Evolutionary conservation across 805 yeast species (phyloP).

Genomic region (Schwanniomyces occidentalis): DNA sequence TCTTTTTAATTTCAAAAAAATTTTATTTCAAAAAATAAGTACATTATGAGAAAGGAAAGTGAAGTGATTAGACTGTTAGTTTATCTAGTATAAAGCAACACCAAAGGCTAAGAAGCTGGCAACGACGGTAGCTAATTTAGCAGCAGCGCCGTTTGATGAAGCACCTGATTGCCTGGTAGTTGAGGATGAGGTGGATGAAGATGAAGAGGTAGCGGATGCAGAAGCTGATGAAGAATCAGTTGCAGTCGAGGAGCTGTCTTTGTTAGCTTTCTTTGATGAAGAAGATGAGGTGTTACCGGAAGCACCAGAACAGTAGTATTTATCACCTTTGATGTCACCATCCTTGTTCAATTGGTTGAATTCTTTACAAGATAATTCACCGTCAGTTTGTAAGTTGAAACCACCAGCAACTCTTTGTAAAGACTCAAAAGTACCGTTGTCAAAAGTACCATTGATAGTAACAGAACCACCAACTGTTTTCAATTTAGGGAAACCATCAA

Average conservation of each 20-base stretch:
- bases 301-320: slow-evolving; percentile 72
- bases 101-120: slow-evolving; percentile 40
- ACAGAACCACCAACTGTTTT: slow-evolving; percentile 87
- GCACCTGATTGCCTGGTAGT: slow-evolving; percentile 26
- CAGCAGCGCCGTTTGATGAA: slow-evolving; percentile 17
- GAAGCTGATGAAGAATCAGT: slow-evolving; percentile 18
- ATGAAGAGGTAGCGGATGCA: slow-evolving; percentile 14
- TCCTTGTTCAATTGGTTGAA: slow-evolving; percentile 70
- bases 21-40: too few relatives aligned
- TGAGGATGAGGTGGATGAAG: slow-evolving; percentile 14
- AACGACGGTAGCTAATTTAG: slow-evolving; percentile 27
- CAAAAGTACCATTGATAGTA: slow-evolving; percentile 74
- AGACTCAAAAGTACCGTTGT: slow-evolving; percentile 71
- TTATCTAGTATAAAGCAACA: slow-evolving; percentile 24
- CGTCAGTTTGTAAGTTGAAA: slow-evolving; percentile 72
- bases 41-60: too few relatives aligned
- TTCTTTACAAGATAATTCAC: slow-evolving; percentile 78
- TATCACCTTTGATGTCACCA: slow-evolving; percentile 91
- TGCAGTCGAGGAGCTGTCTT: slow-evolving; percentile 27
- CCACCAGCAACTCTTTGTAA: slow-evolving; percentile 89
- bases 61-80: too few relatives aligned
- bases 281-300: slow-evolving; percentile 45
- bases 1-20: too few relatives aligned
- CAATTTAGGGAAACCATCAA: slow-evolving; percentile 75
- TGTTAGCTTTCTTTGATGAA: slow-evolving; percentile 36